Evolutionary conservation across 2,329 filamentous ascomycete genomes (phyloP).

Genomic region (Myriosclerotinia curreyana): DNA sequence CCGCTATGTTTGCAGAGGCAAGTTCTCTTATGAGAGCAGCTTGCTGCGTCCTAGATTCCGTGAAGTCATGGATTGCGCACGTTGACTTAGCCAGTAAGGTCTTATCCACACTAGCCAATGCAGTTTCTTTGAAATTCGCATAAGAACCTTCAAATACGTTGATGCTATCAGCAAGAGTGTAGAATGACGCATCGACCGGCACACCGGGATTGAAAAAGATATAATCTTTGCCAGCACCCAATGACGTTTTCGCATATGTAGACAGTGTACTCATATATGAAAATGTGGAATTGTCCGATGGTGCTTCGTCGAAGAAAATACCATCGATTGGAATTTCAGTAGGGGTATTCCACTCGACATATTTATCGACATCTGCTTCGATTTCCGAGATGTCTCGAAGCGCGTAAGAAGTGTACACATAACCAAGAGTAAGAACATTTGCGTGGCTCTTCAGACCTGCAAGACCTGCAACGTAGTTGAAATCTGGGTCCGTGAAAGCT

Average conservation of each 20-base stretch:
- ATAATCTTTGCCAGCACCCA: slow-evolving; percentile 26
- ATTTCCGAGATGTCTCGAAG: slow-evolving; percentile 38
- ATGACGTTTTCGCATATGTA: slow-evolving; percentile 25
- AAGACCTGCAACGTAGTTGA: slow-evolving; percentile 30
- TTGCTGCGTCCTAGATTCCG: slow-evolving; percentile 20
- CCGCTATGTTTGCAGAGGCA: slow-evolving; percentile 26
- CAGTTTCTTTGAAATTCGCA: slow-evolving; percentile 25
- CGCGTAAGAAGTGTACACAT: slow-evolving; percentile 42
- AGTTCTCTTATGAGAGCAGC: slow-evolving; percentile 27
- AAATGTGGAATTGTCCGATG: slow-evolving; percentile 22
- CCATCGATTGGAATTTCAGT: slow-evolving; percentile 13
- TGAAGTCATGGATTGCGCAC: slow-evolving; percentile 31
- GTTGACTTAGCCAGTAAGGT: slow-evolving; percentile 27
- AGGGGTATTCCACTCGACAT: slow-evolving; percentile 40
- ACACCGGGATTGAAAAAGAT: slow-evolving; percentile 31
- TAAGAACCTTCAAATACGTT: slow-evolving; percentile 28
- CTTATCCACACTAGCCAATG: slow-evolving; percentile 19
- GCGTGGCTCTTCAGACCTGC: slow-evolving; percentile 28
- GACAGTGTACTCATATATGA: slow-evolving; percentile 29
- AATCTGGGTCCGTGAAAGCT: slow-evolving; percentile 24
- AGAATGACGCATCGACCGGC: slow-evolving; percentile 27
- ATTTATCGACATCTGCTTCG: slow-evolving; percentile 40
- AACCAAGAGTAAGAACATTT: slow-evolving; percentile 42
- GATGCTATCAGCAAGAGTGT: slow-evolving; percentile 30
- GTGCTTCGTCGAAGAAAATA: slow-evolving; percentile 21